These are phyloP conservation scores for Pistacia vera DNA, from an alignment of 345 rosid species.

Conservation along the genomic window DNA sequence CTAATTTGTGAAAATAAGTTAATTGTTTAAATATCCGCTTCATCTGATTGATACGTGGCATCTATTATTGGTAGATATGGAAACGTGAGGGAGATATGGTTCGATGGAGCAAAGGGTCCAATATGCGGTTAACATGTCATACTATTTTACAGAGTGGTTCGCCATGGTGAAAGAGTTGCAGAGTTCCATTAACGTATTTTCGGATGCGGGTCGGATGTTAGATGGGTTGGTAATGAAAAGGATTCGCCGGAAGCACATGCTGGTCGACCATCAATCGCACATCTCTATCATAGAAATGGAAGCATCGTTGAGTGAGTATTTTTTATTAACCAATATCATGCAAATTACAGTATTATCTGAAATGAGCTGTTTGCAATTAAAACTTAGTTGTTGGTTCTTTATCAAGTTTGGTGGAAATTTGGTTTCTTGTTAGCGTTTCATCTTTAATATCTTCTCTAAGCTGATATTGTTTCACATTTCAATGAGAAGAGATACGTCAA, in stretches of 20 bases:
- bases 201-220: constrained; percentile 70
- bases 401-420: background rate
- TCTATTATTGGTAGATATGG: constrained; percentile 41
- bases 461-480: background rate
- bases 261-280: constrained; percentile 77
- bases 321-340: background rate
- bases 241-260: constrained; percentile 48
- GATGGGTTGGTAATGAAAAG: constrained; percentile 72
- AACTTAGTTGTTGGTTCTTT: background rate
- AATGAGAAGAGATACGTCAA: background rate
- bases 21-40: no score
- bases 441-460: background rate
- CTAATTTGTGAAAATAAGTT: no score
- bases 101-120: constrained; percentile 70
- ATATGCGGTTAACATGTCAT: constrained; percentile 65
- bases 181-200: constrained; percentile 68
- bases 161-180: constrained; percentile 76
- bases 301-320: constrained; percentile 51
- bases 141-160: constrained; percentile 71
- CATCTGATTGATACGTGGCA: no score
- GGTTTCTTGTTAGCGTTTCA: background rate
- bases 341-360: background rate
- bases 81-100: constrained; percentile 72
- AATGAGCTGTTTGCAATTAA: background rate
- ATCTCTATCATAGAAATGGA: constrained; percentile 57